Percentiles rank a stretch among this genome's conserved stretches.
Evolutionary conservation across 495 filamentous ascomycete species (phyloP).

Genomic region (Hypomontagnella monticulosa): DNA sequence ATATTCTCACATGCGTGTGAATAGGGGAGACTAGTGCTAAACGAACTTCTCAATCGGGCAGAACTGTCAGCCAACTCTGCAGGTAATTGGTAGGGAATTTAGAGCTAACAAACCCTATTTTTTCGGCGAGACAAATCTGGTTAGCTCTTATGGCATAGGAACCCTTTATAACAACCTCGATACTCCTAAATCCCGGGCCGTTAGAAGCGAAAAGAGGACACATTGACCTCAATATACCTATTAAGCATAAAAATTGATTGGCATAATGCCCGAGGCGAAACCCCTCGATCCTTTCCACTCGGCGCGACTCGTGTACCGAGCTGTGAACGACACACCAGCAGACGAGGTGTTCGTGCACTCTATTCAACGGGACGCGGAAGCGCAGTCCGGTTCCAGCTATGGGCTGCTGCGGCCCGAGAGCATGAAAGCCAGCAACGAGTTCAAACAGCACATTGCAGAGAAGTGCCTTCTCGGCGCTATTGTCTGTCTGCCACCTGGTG

Average conservation of each 20-base stretch:
- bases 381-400: conserved; percentile 39
- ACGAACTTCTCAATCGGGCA: conserved; percentile 5
- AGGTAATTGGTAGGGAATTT: conserved; percentile 6
- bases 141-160: not conserved
- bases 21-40: not conserved
- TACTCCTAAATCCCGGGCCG: too few relatives aligned
- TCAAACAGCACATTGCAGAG: conserved; percentile 41
- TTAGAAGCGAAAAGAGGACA: too few relatives aligned
- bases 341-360: conserved; percentile 46
- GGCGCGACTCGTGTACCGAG: conserved; percentile 49
- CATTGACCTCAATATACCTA: too few relatives aligned
- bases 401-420: conserved; percentile 39
- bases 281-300: conserved; percentile 44
- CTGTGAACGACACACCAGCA: conserved; percentile 44
- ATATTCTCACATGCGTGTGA: too few relatives aligned
- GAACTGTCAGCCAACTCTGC: not conserved
- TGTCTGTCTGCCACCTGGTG: conserved; percentile 48
- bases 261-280: conserved; percentile 9
- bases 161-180: too few relatives aligned
- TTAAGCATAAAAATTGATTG: not conserved
- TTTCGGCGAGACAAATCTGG: conserved; percentile 21
- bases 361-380: conserved; percentile 41
- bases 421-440: conserved; percentile 19
- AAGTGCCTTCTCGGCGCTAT: conserved; percentile 51
- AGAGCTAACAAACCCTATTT: not conserved